phyloP scores from a whole-genome alignment of 805 yeast species.

The Saccharomycopsis sp. region DNA sequence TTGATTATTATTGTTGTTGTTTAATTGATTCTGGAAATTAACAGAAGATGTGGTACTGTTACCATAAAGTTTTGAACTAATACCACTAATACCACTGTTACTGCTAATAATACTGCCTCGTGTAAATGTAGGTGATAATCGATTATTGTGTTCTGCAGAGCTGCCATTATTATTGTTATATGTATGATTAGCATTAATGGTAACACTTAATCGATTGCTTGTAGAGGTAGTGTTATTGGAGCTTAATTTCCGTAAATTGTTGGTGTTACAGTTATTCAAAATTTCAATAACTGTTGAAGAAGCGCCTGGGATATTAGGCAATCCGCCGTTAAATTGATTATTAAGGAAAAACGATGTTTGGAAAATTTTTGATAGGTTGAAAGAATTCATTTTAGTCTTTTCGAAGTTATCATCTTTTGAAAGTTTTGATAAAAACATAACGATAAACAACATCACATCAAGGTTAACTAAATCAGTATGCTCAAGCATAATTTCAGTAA shows the following conservation, averaged over 20 bases:
- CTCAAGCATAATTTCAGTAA: slow-evolving; percentile 1
- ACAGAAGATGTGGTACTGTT: slow-evolving; percentile 3
- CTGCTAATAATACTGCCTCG: slow-evolving; percentile 13
- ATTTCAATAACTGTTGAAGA: slow-evolving; percentile 4
- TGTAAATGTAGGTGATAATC: slow-evolving; percentile 9
- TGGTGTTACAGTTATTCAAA: neutral
- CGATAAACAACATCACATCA: slow-evolving; percentile 13
- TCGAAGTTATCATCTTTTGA: slow-evolving; percentile 12
- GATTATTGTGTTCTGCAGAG: neutral
- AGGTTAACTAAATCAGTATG: slow-evolving; percentile 6
- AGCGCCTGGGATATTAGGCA: neutral
- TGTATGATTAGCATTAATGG: slow-evolving; percentile 7
- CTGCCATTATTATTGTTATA: neutral
- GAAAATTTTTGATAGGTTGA: slow-evolving; percentile 33
- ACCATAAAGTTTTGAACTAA: slow-evolving; percentile 3
- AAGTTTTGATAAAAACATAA: slow-evolving; percentile 9
- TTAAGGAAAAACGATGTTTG: slow-evolving; percentile 30
- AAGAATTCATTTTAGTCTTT: slow-evolving; percentile 32
- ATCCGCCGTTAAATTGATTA: slow-evolving; percentile 5
- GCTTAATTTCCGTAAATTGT: neutral
- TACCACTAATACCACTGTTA: slow-evolving; percentile 15
- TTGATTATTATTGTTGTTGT: neutral
- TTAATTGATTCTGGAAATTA: neutral
- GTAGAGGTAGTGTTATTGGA: slow-evolving; percentile 6
- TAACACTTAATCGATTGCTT: slow-evolving; percentile 8